These are phyloP conservation scores for Dinochytrium kinnereticum DNA, from an alignment of 371 early-diverging fungal genomes.

Conservation along the genomic window DNA sequence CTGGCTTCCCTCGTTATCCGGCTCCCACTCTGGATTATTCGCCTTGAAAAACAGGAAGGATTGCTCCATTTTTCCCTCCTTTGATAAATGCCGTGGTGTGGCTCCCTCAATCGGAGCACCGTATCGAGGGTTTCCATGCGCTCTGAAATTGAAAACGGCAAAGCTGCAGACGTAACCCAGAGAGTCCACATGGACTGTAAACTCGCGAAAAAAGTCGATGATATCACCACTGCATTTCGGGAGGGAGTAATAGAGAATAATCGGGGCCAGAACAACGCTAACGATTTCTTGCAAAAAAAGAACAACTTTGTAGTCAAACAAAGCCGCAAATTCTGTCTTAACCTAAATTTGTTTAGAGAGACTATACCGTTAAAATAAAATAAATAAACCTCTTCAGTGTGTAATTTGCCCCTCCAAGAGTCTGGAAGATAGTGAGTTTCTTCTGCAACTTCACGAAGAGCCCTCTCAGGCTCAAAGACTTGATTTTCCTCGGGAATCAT, in stretches of 20 bases:
- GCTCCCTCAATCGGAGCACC: slow-evolving; percentile 71
- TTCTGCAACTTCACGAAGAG: slow-evolving; percentile 77
- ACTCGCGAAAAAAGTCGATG: slow-evolving; percentile 92
- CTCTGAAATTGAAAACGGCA: slow-evolving; percentile 83
- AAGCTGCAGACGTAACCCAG: slow-evolving; percentile 95
- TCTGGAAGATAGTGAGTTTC: slow-evolving; percentile 90
- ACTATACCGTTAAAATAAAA: not conserved
- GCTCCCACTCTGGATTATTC: slow-evolving; percentile 87
- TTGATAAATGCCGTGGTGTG: slow-evolving; percentile 70
- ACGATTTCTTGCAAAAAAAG: slow-evolving; percentile 83
- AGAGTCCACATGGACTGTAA: slow-evolving; percentile 87
- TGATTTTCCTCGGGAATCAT: slow-evolving; percentile 84
- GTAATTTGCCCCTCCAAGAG: slow-evolving; percentile 82
- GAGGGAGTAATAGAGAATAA: slow-evolving; percentile 81
- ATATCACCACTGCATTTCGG: slow-evolving; percentile 78
- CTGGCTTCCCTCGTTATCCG: slow-evolving; percentile 70
- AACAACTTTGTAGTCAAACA: slow-evolving; percentile 82
- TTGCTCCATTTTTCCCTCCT: slow-evolving; percentile 96
- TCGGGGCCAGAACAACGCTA: slow-evolving; percentile 83
- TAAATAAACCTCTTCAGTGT: slow-evolving; percentile 76
- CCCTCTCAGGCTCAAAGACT: slow-evolving; percentile 79
- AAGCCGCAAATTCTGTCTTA: slow-evolving; percentile 74
- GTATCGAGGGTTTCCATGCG: slow-evolving; percentile 81
- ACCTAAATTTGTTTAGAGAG: slow-evolving; percentile 55
- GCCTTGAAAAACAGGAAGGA: slow-evolving; percentile 94